These are phyloP conservation scores for Cryphonectria naterciae DNA, from an alignment of 2,329 filamentous ascomycete genomes.

Conservation along the genomic window DNA sequence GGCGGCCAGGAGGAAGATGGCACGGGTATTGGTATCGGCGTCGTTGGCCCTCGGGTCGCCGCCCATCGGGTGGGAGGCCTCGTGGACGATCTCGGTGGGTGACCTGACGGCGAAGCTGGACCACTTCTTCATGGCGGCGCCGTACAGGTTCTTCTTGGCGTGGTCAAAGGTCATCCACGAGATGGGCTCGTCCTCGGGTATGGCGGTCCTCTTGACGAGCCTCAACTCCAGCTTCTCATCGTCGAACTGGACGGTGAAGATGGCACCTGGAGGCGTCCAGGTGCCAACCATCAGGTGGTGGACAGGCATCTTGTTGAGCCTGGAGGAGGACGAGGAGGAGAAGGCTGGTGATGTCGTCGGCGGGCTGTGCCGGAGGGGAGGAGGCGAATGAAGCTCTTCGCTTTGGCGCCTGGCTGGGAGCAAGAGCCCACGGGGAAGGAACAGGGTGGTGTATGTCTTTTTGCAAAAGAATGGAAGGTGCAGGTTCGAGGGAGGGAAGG, in stretches of 20 bases:
- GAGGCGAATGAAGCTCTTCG: conserved; percentile 20
- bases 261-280: conserved; percentile 87
- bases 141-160: conserved; percentile 81
- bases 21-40: conserved; percentile 77
- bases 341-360: conserved; percentile 31
- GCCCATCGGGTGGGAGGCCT: conserved; percentile 74
- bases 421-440: background rate
- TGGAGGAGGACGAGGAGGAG: background rate
- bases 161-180: conserved; percentile 95
- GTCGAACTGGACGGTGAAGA: conserved; percentile 88
- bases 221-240: conserved; percentile 76
- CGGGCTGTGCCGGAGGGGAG: conserved; percentile 25
- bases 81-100: conserved; percentile 76
- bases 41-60: conserved; percentile 73
- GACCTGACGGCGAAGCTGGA: conserved; percentile 77
- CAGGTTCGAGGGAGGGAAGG: background rate
- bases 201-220: conserved; percentile 78
- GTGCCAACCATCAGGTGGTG: conserved; percentile 93
- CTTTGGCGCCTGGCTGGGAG: conserved; percentile 1
- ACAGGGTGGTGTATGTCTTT: no score
- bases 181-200: conserved; percentile 82
- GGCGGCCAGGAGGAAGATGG: conserved; percentile 85
- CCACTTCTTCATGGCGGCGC: conserved; percentile 93
- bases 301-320: conserved; percentile 64
- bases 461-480: no score